Evolutionary conservation across 495 filamentous ascomycete genomes (phyloP), one percentile per base, ranked within the genome.

Genomic region (Talaromyces trachyspermus): DNA sequence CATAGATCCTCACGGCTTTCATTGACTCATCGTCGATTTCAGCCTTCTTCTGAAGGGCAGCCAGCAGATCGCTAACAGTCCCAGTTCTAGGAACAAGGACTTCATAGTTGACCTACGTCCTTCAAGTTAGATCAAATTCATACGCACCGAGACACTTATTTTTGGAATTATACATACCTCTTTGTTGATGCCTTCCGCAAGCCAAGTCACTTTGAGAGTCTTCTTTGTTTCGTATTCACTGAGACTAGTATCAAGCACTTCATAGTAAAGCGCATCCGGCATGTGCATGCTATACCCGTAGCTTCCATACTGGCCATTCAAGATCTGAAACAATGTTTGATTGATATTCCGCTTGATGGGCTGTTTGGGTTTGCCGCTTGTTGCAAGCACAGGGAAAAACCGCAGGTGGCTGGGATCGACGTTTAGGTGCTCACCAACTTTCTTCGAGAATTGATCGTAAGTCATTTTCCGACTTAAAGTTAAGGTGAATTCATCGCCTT

Each of bases 161-260:
- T 26, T 24, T 15, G n/a, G 22, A 26, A n/a, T 11, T 30, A 17
- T 26, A 67, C 74, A 63, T 66, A 88, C 86, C 69, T 95, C 88
- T 71, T 95, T 97, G 4, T 78, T 74, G 50, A 95, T 85, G 19
- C 94, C 92, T 48, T 99, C 94, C 19, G 81, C 84, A 30, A 99
- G 72, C 79, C 84, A 88, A 5, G 75, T 85, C 32, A 99, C 66
- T 59, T 85, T 89, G 51, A 95, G 63, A 46, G 62, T 75, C 63
- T 90, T 95, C 68, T 92, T 90, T 23, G 84, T 90, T 54, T 99
- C 94, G 27, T 89, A 74, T 59, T 99, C 94, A 41, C 85, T 88
- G 39, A 99, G 68, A 49, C 87, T 95, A 68, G 95, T 89, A 38
- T 99, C 92, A 23, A 99, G 69, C 12, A 95, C 76, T 62, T 99